Base-by-base conservation (phyloP, 768 basidiomycete species). In the Auricularia auricula-judae region DNA sequence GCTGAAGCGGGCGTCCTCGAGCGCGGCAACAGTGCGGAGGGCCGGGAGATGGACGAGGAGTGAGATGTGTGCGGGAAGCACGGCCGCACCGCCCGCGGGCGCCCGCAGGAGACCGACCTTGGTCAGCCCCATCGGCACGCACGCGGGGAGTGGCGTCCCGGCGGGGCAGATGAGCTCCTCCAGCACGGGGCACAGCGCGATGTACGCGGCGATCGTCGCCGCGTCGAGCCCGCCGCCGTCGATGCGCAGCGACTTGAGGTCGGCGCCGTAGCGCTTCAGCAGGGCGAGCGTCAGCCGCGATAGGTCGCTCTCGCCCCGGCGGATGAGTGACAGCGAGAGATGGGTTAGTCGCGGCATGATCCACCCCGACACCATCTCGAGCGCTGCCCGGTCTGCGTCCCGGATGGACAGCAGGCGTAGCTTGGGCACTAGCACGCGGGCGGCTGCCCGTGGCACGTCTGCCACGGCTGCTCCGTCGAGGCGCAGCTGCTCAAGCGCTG, bases 311-410 rank as follows among this genome's bases (percentile, higher is more conserved):
- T 14, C 56, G 21, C 29, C 33, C 23, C 10, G 56, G 23, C 29
- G 56, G 10, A 51, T 18, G 23, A 59, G 23, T 10, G 34, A 23
- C 14, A 59, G 56, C 5, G 56, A 33, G 7, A 59, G 56, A 34
- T 59, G 56, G 23, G 29, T 59, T 23, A 59, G 18, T 23, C 23
- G 56, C 56, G 56, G 56, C 56, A 59, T 59, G 4, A 8, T 33
- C 56, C 56, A 59, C 29, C 56, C 29, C 56, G 56, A 59, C 29
- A 59, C 56, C 56, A 59, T 59, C 56, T 59, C 56, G 7, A 59
- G 34, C 5, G 29, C 34, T 5, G 56, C 23, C 12, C 10, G 4
- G 34, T 35, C 29, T 1, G 34, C 34, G 29, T 59, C 56, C 7
- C 56, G 56, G 29, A 59, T 34, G 23, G 56, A 33, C 23, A 59